Evolutionary conservation across 2,329 filamentous ascomycete species (phyloP), one percentile per base, ranked within the genome.

Genomic region (Diaporthe australafricana): DNA sequence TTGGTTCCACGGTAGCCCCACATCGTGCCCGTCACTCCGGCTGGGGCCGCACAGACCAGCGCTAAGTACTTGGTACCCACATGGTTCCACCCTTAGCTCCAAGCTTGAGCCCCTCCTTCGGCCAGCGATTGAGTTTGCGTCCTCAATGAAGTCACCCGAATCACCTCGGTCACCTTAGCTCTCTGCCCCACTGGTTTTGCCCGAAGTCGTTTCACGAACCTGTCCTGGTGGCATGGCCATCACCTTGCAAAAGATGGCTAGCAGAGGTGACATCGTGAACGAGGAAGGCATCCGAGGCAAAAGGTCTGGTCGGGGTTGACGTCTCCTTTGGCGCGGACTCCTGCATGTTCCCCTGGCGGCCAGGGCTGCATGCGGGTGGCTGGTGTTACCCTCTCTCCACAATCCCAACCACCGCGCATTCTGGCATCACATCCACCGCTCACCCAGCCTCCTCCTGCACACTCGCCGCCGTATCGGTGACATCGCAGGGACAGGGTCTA

Each of bases 351-450:
- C 27, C 45, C 65, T 32, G 47, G 65, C 30, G 42, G 52, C 65
- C 65, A 56, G 65, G 65, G 38, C 65, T 56, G 66, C 48, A 69
- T 56, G n/a, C n/a, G 22, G 72, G 72, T 73, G 72, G 72, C 72
- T 73, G 72, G 72, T 73, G 72, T 69, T 65, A 35, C 32, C 48
- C 20, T 38, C 60, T 25, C 60, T 27, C 60, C 60, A 65, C 60
- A 50, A 50, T 38, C 72, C 72, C 72, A 73, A 73, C 72, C 72
- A 73, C 72, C 71, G 8, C 20, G 30, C 60, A 65, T 65, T 65
- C 55, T 52, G 35, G 55, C 70, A 66, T 72, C 56, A 22, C 35
- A 66, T 62, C 22, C 48, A 53, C 40, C 25, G 22, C 60, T 63
- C 32, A 12, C 72, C 72, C 72, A 73, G 72, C 72, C 72, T 72